Percentiles rank a stretch among this genome's conserved stretches.
These are phyloP conservation scores for Teunomyces kruisii DNA, from an alignment of 805 yeast species.

Conservation along the genomic window DNA sequence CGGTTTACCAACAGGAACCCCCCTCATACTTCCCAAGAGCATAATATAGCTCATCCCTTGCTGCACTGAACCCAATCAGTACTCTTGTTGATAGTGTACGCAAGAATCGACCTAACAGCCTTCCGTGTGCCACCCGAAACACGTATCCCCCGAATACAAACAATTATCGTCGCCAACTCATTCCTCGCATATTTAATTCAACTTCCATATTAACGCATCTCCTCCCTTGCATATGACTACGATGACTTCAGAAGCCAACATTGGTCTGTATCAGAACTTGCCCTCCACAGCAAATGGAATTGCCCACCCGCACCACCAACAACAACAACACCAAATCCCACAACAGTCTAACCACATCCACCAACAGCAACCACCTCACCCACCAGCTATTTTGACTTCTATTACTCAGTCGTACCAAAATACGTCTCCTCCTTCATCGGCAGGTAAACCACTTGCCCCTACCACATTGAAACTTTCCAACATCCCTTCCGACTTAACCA, in stretches of 20 bases:
- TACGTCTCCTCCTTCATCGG: constrained; percentile 7
- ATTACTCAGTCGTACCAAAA: constrained; percentile 1
- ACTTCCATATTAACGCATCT: not conserved
- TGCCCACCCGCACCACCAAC: constrained; percentile 1
- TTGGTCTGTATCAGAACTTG: constrained; percentile 13
- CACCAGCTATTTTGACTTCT: constrained; percentile 7
- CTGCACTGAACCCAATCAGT: not conserved
- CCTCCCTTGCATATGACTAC: constrained; percentile 9
- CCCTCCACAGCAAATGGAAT: constrained; percentile 6
- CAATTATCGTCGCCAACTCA: not conserved
- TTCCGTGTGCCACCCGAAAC: not conserved
- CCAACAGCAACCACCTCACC: constrained; percentile 10
- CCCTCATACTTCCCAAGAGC: not conserved
- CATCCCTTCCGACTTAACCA: constrained; percentile 60
- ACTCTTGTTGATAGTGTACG: not conserved
- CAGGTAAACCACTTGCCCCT: constrained; percentile 11
- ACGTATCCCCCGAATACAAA: constrained; percentile 1
- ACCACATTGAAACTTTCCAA: constrained; percentile 41
- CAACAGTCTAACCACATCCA: constrained; percentile 7
- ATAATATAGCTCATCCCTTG: not conserved
- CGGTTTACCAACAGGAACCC: not conserved
- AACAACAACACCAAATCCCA: not conserved
- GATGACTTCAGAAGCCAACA: constrained; percentile 14
- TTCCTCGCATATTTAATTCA: constrained; percentile 1
- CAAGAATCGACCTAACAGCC: not conserved